Conservation (phyloP, 129 eudicot genomes). For the Silybum marianum region DNA sequence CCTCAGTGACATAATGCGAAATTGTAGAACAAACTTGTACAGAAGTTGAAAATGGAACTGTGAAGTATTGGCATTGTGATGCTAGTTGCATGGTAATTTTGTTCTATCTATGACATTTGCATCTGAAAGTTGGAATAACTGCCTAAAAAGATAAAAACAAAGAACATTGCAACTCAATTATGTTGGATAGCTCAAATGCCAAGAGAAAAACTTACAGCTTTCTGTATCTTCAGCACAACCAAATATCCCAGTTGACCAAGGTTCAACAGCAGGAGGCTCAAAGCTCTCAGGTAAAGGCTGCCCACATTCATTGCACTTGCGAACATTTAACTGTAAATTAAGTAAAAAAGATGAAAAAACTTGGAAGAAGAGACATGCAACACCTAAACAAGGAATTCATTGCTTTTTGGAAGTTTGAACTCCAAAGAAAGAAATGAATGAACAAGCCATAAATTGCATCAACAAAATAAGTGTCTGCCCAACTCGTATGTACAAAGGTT, state of each 20-base stretch:
- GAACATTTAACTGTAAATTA: constrained; percentile 61
- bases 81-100: constrained; percentile 12
- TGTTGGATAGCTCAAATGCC: not conserved
- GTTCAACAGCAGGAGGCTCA: constrained; percentile 86
- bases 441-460: not conserved
- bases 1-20: not conserved
- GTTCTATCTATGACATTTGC: not conserved
- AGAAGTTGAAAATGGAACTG: not conserved
- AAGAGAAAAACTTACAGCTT: constrained; percentile 65
- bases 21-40: not conserved
- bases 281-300: constrained; percentile 94
- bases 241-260: constrained; percentile 89
- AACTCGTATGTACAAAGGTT: not conserved
- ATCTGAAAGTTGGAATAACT: not conserved
- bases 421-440: not conserved
- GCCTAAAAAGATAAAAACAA: constrained; percentile 13
- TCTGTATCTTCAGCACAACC: constrained; percentile 87
- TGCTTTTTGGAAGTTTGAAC: not conserved
- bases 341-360: not conserved
- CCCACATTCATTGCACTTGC: constrained; percentile 86
- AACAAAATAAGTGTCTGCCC: not conserved
- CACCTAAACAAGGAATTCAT: not conserved
- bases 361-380: not conserved
- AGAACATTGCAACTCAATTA: not conserved
- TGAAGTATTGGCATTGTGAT: not conserved